Conservation (phyloP, 306 rosid genomes). For the Corylus heterophylla region DNA sequence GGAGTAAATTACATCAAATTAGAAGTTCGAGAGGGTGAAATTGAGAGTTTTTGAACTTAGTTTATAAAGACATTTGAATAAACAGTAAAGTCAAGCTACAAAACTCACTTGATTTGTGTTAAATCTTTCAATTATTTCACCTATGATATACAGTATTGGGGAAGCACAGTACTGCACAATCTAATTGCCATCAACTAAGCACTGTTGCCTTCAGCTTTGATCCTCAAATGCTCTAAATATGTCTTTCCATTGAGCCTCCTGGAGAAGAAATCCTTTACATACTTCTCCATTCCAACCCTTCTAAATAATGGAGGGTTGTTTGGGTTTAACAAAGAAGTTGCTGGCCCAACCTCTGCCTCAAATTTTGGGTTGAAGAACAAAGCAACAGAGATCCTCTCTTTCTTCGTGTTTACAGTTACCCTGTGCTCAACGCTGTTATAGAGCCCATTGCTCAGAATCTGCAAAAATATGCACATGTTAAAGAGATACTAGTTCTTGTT, state of each 20-base stretch:
- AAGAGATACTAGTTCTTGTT: not conserved
- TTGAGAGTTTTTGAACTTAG: too few species aligned
- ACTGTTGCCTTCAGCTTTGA: conserved; percentile 5
- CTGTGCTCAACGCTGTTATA: conserved; percentile 54
- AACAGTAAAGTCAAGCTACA: too few species aligned
- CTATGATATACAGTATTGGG: too few species aligned
- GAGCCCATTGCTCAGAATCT: conserved; percentile 51
- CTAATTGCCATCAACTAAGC: too few species aligned
- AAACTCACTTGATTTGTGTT: too few species aligned
- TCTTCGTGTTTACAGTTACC: conserved; percentile 39
- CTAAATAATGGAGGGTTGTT: conserved; percentile 35
- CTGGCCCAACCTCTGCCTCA: conserved; percentile 41
- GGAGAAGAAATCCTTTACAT: conserved; percentile 30
- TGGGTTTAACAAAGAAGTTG: conserved; percentile 16
- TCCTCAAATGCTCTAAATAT: conserved; percentile 39
- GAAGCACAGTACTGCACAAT: too few species aligned
- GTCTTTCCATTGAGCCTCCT: conserved; percentile 38
- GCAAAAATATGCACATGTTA: not conserved
- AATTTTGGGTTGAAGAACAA: conserved; percentile 42
- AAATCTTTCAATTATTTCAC: too few species aligned
- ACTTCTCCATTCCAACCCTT: conserved; percentile 33
- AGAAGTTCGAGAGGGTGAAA: too few species aligned
- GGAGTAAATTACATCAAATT: too few species aligned
- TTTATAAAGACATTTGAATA: too few species aligned
- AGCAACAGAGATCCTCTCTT: conserved; percentile 43